Evolutionary conservation across 306 rosid species (phyloP).

Genomic region (Senna tora): DNA sequence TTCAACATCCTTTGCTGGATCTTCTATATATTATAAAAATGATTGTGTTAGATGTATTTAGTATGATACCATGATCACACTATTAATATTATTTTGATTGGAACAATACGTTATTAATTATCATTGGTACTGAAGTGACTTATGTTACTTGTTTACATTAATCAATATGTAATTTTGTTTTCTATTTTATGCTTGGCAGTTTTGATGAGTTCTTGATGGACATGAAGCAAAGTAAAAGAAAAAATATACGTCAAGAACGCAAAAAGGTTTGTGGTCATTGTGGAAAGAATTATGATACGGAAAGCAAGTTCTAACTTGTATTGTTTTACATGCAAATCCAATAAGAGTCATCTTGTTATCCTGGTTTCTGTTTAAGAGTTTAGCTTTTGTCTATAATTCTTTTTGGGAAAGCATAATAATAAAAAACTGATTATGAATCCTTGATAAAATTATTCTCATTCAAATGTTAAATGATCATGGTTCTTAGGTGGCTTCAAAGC

Average conservation of each 20-base stretch:
- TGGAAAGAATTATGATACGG: neutral
- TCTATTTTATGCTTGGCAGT: slow-evolving; percentile 49
- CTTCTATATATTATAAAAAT: neutral
- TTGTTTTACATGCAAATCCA: slow-evolving; percentile 10
- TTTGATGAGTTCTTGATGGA: slow-evolving; percentile 95
- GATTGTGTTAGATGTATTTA: neutral
- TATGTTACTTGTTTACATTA: slow-evolving; percentile 4
- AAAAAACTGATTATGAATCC: slow-evolving; percentile 1
- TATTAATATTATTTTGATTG: neutral
- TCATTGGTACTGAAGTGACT: neutral
- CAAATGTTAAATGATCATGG: slow-evolving; percentile 3
- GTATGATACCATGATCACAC: slow-evolving; percentile 1
- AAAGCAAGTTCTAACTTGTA: neutral
- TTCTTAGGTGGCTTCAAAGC: slow-evolving; percentile 21
- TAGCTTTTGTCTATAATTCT: slow-evolving; percentile 19
- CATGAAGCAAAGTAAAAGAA: slow-evolving; percentile 93
- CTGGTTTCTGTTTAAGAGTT: slow-evolving; percentile 19
- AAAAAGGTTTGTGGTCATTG: slow-evolving; percentile 66
- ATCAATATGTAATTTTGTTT: slow-evolving; percentile 24
- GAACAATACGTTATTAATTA: neutral
- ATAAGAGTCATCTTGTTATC: neutral
- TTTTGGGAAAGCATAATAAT: neutral
- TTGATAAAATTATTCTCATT: slow-evolving; percentile 10
- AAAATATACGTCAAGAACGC: slow-evolving; percentile 95
- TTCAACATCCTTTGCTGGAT: slow-evolving; percentile 11